Conservation (phyloP, 2,329 filamentous ascomycete genomes). For the Ophiostoma angusticollis region DNA sequence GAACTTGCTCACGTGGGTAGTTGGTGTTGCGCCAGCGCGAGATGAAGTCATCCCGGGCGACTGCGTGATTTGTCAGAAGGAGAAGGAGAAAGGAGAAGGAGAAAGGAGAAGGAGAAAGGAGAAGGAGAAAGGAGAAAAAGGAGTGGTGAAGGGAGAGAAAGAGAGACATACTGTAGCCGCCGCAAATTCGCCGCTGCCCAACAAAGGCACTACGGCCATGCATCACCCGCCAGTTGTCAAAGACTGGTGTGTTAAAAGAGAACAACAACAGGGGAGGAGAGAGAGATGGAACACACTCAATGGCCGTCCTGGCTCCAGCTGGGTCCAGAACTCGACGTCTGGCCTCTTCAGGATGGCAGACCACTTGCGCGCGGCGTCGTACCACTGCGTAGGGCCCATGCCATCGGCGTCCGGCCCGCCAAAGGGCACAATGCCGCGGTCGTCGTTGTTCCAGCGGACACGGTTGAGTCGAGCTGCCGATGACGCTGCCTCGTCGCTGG, state of each 20-base stretch:
- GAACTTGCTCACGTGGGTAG: slow-evolving; percentile 34
- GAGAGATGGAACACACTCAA: slow-evolving; percentile 44
- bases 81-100: neutral
- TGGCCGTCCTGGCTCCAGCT: slow-evolving; percentile 65
- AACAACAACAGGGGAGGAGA: neutral
- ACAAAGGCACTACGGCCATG: slow-evolving; percentile 77
- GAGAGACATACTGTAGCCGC: slow-evolving; percentile 63
- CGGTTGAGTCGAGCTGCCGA: slow-evolving; percentile 29
- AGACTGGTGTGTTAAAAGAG: slow-evolving; percentile 43
- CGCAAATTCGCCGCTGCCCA: slow-evolving; percentile 77
- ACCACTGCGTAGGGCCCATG: slow-evolving; percentile 51
- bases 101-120: neutral
- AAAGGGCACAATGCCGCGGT: slow-evolving; percentile 59
- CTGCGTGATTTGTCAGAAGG: slow-evolving; percentile 31
- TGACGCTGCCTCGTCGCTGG: neutral
- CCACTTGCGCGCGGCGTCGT: slow-evolving; percentile 65
- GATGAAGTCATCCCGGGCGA: slow-evolving; percentile 68
- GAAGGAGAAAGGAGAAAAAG: neutral
- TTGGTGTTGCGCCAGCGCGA: slow-evolving; percentile 66
- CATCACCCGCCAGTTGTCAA: slow-evolving; percentile 91
- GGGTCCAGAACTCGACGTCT: slow-evolving; percentile 63
- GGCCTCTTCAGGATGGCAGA: slow-evolving; percentile 52
- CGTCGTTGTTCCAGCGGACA: slow-evolving; percentile 88
- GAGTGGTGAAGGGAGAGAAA: neutral
- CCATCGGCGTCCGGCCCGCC: slow-evolving; percentile 20